A percentile compares a stretch with the other conserved stretches of the same genome.
Evolutionary conservation across 2,329 filamentous ascomycete genomes (phyloP).

Genomic region (Byssochlamys sp.): DNA sequence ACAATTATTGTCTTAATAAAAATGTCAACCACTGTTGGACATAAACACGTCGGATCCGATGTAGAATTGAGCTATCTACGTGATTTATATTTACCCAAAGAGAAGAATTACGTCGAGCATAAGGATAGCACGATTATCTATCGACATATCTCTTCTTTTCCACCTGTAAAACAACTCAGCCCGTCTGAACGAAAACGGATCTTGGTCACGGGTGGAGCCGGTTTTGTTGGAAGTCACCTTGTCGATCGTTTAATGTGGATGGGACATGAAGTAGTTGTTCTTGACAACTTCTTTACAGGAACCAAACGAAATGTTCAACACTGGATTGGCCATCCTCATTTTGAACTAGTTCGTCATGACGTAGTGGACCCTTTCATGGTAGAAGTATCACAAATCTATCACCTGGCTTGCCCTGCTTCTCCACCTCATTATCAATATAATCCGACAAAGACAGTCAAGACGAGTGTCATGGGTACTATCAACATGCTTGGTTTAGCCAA

Average conservation of each 20-base stretch:
- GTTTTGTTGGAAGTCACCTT: conserved; percentile 11
- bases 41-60: no score
- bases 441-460: conserved; percentile 21
- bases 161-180: no score
- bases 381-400: conserved; percentile 22
- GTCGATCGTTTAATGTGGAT: conserved; percentile 9
- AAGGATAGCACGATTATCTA: no score
- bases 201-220: no score
- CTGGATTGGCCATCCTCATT: conserved; percentile 4
- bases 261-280: conserved; percentile 8
- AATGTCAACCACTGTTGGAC: no score
- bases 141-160: no score
- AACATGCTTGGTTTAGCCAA: conserved; percentile 23
- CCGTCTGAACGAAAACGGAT: no score
- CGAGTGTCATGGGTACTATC: conserved; percentile 21
- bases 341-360: neutral
- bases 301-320: conserved; percentile 6
- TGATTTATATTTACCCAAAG: no score
- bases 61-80: no score
- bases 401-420: conserved; percentile 25
- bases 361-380: conserved; percentile 2
- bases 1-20: no score
- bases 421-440: conserved; percentile 24
- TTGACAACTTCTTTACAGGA: conserved; percentile 11
- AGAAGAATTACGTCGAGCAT: no score